Evolutionary conservation across 371 early-diverging fungal species (phyloP), one percentile per base, ranked within the genome.

Genomic region (Zychaea mexicana): DNA sequence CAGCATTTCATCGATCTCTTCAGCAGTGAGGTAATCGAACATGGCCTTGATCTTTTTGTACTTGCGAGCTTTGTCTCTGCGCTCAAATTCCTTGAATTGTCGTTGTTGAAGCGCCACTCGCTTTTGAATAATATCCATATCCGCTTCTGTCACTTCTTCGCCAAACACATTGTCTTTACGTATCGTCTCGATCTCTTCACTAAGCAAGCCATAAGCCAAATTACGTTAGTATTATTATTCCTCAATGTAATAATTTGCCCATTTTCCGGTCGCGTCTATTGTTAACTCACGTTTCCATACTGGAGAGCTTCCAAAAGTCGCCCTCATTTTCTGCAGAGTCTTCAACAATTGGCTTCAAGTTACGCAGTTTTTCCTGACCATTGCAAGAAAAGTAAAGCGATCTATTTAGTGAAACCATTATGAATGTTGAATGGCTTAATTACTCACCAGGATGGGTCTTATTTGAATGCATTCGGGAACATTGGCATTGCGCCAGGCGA

Each of bases 41-140:
- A 93, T 85, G 13, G 73, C 72, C 39, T 84, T 81, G 60, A 96
- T 87, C 55, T 87, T 90, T 52, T 72, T 72, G 45, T 87, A 85
- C 57, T 90, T 92, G 67, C 89, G 80, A 38, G 81, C 78, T 71
- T 85, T 90, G 65, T 92, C 92, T 32, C 88, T 82, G 36, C 85
- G 78, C 69, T 91, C 92, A 70, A 84, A 90, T 64, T 90, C 92
- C 24, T 90, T 90, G 74, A 90, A 93, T 78, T 88, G 87, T 49
- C 85, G 85, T 68, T 92, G 95, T 67, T 95, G 95, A 52, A 94
- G 81, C 2, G 90, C 92, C 5, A 96, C 92, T 4, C 95, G 87
- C 70, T 92, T 87, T 64, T 89, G 82, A 68, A 96, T 94, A 61
- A 95, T 90, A 21, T 84, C 87, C 79, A 83, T 85, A 66, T 96